Percentiles rank a stretch among this genome's conserved stretches.
phyloP scores from a whole-genome alignment of 1,139 yeast species.

The Diutina rugosa region DNA sequence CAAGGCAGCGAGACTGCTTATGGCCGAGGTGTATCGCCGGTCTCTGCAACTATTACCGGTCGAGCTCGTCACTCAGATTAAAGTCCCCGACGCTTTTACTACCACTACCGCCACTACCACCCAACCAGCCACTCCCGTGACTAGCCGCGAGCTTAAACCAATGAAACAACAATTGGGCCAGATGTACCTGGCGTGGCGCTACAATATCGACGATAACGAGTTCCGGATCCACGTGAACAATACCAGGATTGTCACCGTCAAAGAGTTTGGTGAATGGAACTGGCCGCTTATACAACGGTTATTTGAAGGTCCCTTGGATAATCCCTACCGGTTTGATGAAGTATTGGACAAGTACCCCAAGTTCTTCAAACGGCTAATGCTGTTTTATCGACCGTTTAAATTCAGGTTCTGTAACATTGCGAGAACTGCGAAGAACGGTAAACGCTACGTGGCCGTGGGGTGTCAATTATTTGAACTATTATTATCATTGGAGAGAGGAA shows the following conservation, averaged over 20 bases:
- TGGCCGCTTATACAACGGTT: slow-evolving; percentile 63
- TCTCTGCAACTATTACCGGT: slow-evolving; percentile 5
- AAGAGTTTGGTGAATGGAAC: slow-evolving; percentile 78
- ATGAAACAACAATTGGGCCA: slow-evolving; percentile 26
- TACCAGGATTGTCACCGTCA: slow-evolving; percentile 64
- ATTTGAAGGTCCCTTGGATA: slow-evolving; percentile 68
- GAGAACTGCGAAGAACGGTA: slow-evolving; percentile 22
- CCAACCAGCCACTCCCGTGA: too few species aligned
- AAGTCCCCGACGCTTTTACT: not conserved
- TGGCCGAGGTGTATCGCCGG: slow-evolving; percentile 5
- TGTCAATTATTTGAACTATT: slow-evolving; percentile 58
- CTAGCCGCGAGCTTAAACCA: not conserved
- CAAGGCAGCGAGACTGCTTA: slow-evolving; percentile 6
- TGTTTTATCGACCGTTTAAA: slow-evolving; percentile 87
- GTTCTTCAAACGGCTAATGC: slow-evolving; percentile 69
- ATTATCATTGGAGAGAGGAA: slow-evolving; percentile 52
- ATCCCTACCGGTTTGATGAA: slow-evolving; percentile 67
- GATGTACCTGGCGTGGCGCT: slow-evolving; percentile 22
- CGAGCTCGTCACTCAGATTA: slow-evolving; percentile 2
- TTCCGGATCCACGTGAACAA: slow-evolving; percentile 55
- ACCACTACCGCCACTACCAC: not conserved
- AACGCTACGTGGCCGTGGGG: slow-evolving; percentile 56
- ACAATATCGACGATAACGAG: slow-evolving; percentile 55
- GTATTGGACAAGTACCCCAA: slow-evolving; percentile 62
- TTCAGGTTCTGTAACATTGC: slow-evolving; percentile 56